phyloP scores from a whole-genome alignment of 352 stramenopile genomes.

The Globisporangium okanoganense region DNA sequence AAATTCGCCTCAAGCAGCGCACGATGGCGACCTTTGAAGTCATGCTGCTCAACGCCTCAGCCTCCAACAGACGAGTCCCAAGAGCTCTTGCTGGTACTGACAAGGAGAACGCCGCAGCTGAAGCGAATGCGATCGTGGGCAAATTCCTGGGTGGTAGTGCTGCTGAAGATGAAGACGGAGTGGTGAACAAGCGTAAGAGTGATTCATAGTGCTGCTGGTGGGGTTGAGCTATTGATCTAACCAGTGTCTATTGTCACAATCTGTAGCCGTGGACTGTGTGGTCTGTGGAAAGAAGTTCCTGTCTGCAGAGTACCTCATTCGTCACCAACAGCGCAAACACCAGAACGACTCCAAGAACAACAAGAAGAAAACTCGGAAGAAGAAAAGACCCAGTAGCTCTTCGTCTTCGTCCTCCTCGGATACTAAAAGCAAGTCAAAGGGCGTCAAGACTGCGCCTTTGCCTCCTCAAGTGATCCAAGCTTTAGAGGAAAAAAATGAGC shows the following conservation, averaged over 20 bases:
- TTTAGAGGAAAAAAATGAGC: constrained; percentile 50
- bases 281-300: constrained; percentile 78
- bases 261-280: constrained; percentile 43
- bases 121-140: constrained; percentile 32
- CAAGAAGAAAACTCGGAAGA: constrained; percentile 14
- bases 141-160: constrained; percentile 20
- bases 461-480: constrained; percentile 41
- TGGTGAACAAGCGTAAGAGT: constrained; percentile 26
- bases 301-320: constrained; percentile 65
- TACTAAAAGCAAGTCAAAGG: not conserved
- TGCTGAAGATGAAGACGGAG: constrained; percentile 9
- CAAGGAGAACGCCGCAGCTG: constrained; percentile 36
- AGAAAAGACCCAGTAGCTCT: constrained; percentile 2
- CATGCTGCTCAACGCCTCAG: constrained; percentile 65
- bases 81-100: constrained; percentile 4
- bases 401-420: constrained; percentile 1
- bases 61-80: constrained; percentile 21
- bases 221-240: not conserved
- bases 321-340: constrained; percentile 66
- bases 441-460: constrained; percentile 12
- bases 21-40: constrained; percentile 79
- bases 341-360: constrained; percentile 12
- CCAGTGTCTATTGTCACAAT: not conserved
- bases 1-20: constrained; percentile 77
- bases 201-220: not conserved